Conservation (phyloP, 441 rosid genomes). For the Omphalea diandra region DNA sequence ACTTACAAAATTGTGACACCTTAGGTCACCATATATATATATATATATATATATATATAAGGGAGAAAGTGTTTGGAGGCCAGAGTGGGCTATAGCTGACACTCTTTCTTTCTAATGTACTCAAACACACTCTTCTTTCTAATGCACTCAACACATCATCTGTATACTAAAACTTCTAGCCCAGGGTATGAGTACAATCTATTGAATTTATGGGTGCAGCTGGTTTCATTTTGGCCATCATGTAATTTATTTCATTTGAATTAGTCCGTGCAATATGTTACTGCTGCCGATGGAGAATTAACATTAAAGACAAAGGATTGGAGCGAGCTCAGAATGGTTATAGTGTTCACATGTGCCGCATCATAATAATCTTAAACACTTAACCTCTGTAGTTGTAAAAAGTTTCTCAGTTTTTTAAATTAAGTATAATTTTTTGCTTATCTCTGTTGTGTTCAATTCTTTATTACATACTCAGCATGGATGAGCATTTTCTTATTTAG, state of each 20-base stretch:
- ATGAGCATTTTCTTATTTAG: background rate
- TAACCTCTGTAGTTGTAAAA: background rate
- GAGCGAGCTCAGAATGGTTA: conserved; percentile 47
- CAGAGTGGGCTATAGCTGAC: too few species aligned
- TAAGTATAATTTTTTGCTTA: too few species aligned
- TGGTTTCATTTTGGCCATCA: conserved; percentile 64
- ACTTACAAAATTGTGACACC: too few species aligned
- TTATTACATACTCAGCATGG: background rate
- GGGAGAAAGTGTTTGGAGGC: too few species aligned
- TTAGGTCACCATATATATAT: too few species aligned
- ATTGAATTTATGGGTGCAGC: conserved; percentile 90
- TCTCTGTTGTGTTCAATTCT: too few species aligned
- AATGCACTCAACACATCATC: too few species aligned
- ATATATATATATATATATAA: too few species aligned
- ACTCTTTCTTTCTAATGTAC: too few species aligned
- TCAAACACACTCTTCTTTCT: too few species aligned
- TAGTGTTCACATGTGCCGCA: conserved; percentile 77
- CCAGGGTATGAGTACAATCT: conserved; percentile 61
- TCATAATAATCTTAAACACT: conserved; percentile 46
- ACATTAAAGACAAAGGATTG: conserved; percentile 49
- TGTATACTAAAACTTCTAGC: too few species aligned
- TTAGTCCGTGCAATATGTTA: conserved; percentile 59
- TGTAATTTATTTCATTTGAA: conserved; percentile 84
- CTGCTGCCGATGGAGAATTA: conserved; percentile 67
- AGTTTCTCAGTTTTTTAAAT: background rate